Evolutionary conservation across 192 early-diverging fungal genomes (phyloP).

Genomic region (Podila clonocystis): DNA sequence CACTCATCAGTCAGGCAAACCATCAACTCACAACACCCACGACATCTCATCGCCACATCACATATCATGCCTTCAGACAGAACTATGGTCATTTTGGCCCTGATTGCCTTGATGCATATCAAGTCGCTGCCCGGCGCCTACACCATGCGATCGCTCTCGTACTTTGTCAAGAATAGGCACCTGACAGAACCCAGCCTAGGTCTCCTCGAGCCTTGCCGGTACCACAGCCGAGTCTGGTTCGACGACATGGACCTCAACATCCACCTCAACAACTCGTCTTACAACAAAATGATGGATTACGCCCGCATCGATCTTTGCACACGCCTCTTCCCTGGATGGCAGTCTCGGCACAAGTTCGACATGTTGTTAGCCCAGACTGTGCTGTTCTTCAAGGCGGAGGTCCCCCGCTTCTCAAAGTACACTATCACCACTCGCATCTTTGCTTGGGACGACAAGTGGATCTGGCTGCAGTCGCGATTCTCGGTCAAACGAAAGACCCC

Average conservation of each 20-base stretch:
- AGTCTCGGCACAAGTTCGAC: constrained; percentile 30
- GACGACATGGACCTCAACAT: constrained; percentile 63
- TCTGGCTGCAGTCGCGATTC: constrained; percentile 56
- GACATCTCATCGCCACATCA: background rate
- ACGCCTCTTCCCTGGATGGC: constrained; percentile 42
- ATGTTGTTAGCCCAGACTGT: constrained; percentile 50
- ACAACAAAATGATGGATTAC: constrained; percentile 64
- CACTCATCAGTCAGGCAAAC: too few species aligned
- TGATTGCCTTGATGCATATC: constrained; percentile 41
- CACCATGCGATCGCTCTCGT: constrained; percentile 52
- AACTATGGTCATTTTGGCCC: constrained; percentile 23
- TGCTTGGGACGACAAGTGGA: constrained; percentile 65
- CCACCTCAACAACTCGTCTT: constrained; percentile 62
- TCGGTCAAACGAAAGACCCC: constrained; percentile 38
- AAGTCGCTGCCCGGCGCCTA: constrained; percentile 57
- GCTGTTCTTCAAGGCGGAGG: constrained; percentile 59
- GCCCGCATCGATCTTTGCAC: constrained; percentile 53
- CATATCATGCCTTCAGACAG: constrained; percentile 22
- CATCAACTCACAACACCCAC: background rate
- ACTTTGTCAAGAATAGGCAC: constrained; percentile 29
- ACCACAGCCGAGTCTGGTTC: constrained; percentile 57
- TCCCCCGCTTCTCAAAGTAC: constrained; percentile 56
- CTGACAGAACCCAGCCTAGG: constrained; percentile 28
- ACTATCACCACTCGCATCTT: constrained; percentile 58
- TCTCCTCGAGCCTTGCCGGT: constrained; percentile 46